Base-by-base conservation (phyloP, 2,329 filamentous ascomycete species). In the Alternaria ventricosa region DNA sequence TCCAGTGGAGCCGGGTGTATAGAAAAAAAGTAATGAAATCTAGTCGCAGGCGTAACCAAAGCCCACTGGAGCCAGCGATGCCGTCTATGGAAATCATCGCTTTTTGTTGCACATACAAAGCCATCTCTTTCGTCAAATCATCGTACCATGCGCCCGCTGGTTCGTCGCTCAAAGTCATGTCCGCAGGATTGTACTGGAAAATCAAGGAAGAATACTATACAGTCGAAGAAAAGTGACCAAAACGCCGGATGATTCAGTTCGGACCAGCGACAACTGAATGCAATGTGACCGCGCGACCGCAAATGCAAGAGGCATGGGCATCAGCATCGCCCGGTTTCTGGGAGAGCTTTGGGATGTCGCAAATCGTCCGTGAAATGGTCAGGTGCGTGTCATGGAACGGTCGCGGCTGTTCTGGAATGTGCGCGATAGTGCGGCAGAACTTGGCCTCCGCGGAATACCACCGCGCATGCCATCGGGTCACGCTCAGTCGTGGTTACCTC, bases 401-500 rank as follows among this genome's bases (percentile, higher is more conserved):
- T 71, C 65, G 61, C 61, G 66, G 51, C 66, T 63, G 62, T 70
- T 73, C 72, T 75, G 68, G 69, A 74, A 68, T 66, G 60, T 64
- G 57, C 61, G 61, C 53, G 50, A 58, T 43, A 61, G 57, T 20
- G 60, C 56, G 50, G 61, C 54, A 62, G 36, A 46, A 22, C 28
- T 30, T 22, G 27, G 58, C 36, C 57, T 61, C 64, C 58, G 63
- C 67, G 63, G 65, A 23, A 57, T 18, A 55, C 36, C 61, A 64
- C 61, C 69, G 64, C 57, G 57, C 57, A 65, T 45, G 50, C 30
- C 47, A 41, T 50, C 27, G 33, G 22, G 18, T 22, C 47, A 23
- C 49, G 46, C 65, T 77, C 70, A 78, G 60, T 78, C 78, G 64
- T 77, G 74, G 62, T 75, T 77, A 18, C 79, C 79, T 53, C 81